Evolutionary conservation across 768 basidiomycete species (phyloP), one percentile per base, ranked within the genome.

Genomic region (Termitomyces titanicus): DNA sequence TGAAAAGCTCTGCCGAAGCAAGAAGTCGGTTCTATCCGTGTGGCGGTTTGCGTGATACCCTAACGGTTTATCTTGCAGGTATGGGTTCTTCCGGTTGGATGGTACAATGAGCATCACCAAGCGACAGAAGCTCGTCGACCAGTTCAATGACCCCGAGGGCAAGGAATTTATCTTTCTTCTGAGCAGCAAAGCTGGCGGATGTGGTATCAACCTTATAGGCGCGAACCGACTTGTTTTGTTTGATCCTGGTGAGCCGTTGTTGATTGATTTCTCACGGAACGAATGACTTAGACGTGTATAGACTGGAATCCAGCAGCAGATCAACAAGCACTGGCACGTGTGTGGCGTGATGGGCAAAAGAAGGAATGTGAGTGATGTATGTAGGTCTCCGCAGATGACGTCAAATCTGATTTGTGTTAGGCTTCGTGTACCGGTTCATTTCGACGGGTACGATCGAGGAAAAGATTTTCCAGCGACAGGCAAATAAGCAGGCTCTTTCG

Each of bases 261-360:
- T 17, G 29, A 20, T 37, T n/a, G 9, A n/a, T n/a, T n/a, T n/a
- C n/a, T n/a, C 5, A 33, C 25, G 13, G 3, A 7, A 10, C 15
- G 22, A n/a, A 24, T n/a, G 38, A 20, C 29, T 47, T 22, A 55
- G 35, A 17, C 34, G 65, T 34, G 20, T 40, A 9, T 56, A 94
- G 95, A 98, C 66, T 98, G 95, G 95, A 98, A 98, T 64, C 95
- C 95, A 24, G 96, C 96, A 10, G 93, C 95, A 25, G 96, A 99
- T 70, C 97, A 98, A 68, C 96, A 99, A 69, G 96, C 96, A 8
- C 79, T 99, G 5, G 96, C 96, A 42, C 93, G 96, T 68, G 96
- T 99, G 9, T 99, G 96, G 96, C 90, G 96, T 74, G 96, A 99
- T 66, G 96, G 96, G 0, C 96, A 98, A 70, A 99, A 97, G 84